A percentile compares a stretch with the other conserved stretches of the same genome.
These are phyloP conservation scores for Aquilaria yunnanensis DNA, from an alignment of 345 rosid genomes.

Conservation along the genomic window DNA sequence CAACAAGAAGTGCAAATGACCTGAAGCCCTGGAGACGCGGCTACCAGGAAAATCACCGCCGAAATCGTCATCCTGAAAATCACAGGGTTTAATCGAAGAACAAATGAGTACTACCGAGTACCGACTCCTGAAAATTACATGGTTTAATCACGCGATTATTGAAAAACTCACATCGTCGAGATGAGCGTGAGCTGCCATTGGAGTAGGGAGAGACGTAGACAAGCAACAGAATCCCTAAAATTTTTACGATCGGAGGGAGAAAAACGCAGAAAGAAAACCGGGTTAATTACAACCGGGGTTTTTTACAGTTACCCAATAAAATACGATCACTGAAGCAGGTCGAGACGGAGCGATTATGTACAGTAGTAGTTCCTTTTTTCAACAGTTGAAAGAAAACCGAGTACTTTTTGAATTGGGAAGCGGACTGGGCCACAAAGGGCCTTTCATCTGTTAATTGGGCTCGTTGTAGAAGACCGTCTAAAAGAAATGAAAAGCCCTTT, in stretches of 20 bases:
- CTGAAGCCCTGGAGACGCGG: conserved; percentile 44
- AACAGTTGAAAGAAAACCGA: no score
- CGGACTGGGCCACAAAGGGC: no score
- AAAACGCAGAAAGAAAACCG: not conserved
- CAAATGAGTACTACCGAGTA: not conserved
- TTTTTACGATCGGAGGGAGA: conserved; percentile 8
- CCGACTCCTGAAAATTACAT: no score
- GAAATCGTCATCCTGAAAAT: conserved; percentile 75
- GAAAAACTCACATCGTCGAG: conserved; percentile 45
- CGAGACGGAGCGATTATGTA: no score
- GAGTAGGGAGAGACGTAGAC: not conserved
- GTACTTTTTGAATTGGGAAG: no score
- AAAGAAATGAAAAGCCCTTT: no score
- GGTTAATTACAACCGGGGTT: no score
- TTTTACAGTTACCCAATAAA: no score
- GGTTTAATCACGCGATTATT: not conserved
- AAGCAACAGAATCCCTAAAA: conserved; percentile 16
- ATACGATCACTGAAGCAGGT: no score
- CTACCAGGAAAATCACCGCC: conserved; percentile 67
- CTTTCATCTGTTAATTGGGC: no score
- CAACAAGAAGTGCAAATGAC: conserved; percentile 19
- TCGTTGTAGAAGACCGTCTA: no score
- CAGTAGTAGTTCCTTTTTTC: no score
- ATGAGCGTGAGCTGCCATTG: conserved; percentile 48
- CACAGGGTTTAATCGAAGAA: not conserved